Evolutionary conservation across 129 eudicot genomes (phyloP), one percentile per base, ranked within the genome.

Genomic region (Artemisia tridentata): DNA sequence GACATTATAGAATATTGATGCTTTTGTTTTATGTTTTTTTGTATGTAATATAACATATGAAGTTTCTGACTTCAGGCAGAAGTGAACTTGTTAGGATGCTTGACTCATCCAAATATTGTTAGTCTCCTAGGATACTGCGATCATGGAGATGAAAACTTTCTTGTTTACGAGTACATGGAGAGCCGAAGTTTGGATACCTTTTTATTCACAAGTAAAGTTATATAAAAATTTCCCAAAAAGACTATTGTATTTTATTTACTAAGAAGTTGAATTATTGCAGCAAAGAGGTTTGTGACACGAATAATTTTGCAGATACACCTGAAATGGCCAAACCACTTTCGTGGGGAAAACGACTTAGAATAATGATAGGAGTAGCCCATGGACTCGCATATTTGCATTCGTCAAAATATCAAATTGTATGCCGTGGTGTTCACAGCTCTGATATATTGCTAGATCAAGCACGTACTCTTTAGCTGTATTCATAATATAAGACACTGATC

Each of bases 91-190:
- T 60, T 74, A 47, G 68, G 70, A 73, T 43, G 1, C 48, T 7
- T 68, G 19, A 17, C 14, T 12, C 79, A 81, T 68, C 75, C 82
- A 14, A 77, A 68, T 72, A 12, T 81, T 20, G 63, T 76, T 19
- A 72, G 43, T 41, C 79, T 76, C 51, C 59, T 76, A 17, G 85
- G 81, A 52, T 81, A 72, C 49, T 81, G 72, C 79, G 11, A 11
- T n/a, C 72, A 72, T 27, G 34, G 56, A 77, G 51, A 54, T 4
- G 57, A 54, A 7, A 53, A 11, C 62, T 56, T 81, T 50, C 79
- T 72, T 72, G 82, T 81, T 54, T 73, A 77, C 8, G 82, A 81
- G 67, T 63, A 81, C 76, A 73, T 77, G 69, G 53, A 31, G 21
- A 77, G 69, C 1, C 29, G 71, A 68, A 65, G 79, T 57, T 19